These are phyloP conservation scores for Kitagawia praeruptora DNA, from an alignment of 129 eudicot genomes.

Conservation along the genomic window DNA sequence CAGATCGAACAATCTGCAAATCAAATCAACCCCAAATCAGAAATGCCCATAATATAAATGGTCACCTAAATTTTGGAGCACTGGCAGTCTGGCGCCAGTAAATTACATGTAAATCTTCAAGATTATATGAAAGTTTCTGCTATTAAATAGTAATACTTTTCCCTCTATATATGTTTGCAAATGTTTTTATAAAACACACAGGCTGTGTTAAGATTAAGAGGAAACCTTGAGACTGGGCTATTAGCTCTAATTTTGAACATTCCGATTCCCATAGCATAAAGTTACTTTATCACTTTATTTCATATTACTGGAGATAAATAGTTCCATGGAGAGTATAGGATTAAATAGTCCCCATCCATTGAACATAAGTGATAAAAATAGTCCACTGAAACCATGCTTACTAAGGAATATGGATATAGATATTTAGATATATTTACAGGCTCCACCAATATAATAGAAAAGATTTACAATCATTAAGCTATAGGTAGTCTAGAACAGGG, in stretches of 20 bases:
- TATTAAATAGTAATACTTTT: too few species aligned
- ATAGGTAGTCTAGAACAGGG: not conserved
- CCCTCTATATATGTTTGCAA: not conserved
- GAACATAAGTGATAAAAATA: not conserved
- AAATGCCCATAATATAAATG: not conserved
- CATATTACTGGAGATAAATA: not conserved
- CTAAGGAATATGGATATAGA: not conserved
- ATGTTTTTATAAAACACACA: not conserved
- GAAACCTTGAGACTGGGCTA: not conserved
- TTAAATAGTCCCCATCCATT: not conserved
- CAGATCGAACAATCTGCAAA: constrained; percentile 73
- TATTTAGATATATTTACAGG: not conserved
- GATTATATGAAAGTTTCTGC: not conserved
- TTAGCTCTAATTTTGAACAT: not conserved
- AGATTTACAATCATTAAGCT: not conserved
- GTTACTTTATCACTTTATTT: not conserved
- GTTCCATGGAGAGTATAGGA: not conserved
- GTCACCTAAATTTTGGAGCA: not conserved
- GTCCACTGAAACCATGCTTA: not conserved
- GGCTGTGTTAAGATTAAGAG: not conserved
- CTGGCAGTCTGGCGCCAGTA: not conserved
- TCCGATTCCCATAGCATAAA: not conserved
- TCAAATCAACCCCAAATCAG: not conserved
- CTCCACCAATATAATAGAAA: not conserved
- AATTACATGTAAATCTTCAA: not conserved